Evolutionary conservation across 2,329 filamentous ascomycete species (phyloP).

Genomic region (Ceratocystis harringtonii): DNA sequence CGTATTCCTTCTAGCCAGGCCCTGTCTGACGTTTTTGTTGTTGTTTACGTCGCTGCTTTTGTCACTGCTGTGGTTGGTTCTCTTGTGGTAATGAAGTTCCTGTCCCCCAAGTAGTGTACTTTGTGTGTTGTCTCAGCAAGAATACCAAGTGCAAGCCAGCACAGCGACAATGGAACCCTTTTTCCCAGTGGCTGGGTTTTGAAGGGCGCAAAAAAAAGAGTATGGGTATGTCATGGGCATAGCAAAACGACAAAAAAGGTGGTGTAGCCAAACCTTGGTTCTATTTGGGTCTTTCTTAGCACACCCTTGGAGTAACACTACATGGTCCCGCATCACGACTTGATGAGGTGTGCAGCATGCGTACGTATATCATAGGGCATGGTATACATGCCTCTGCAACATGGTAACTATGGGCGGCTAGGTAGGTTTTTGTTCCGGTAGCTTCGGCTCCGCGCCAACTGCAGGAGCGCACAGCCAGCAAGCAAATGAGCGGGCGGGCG

Average conservation of each 20-base stretch:
- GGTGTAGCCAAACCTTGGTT: not conserved
- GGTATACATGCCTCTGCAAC: not conserved
- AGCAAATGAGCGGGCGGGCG: not conserved
- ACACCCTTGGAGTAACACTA: not conserved
- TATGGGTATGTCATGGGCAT: too few species aligned
- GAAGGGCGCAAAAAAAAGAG: not conserved
- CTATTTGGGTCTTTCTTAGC: not conserved
- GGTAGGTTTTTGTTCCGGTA: not conserved
- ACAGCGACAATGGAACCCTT: not conserved
- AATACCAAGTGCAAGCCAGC: conserved; percentile 4
- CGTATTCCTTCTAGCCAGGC: not conserved
- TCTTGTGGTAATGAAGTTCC: not conserved
- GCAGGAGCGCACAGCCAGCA: not conserved
- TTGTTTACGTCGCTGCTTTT: not conserved
- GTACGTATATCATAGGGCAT: not conserved
- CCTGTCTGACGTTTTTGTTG: not conserved
- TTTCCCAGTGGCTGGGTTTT: not conserved
- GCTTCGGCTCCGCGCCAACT: not conserved
- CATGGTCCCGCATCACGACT: not conserved
- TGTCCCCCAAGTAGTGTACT: not conserved
- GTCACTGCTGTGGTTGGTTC: too few species aligned
- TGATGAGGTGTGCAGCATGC: not conserved
- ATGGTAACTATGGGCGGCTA: not conserved
- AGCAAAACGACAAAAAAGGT: not conserved
- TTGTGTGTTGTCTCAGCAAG: conserved; percentile 4